Base-by-base conservation (phyloP, 352 stramenopile genomes). In the Globisporangium cederbergense region DNA sequence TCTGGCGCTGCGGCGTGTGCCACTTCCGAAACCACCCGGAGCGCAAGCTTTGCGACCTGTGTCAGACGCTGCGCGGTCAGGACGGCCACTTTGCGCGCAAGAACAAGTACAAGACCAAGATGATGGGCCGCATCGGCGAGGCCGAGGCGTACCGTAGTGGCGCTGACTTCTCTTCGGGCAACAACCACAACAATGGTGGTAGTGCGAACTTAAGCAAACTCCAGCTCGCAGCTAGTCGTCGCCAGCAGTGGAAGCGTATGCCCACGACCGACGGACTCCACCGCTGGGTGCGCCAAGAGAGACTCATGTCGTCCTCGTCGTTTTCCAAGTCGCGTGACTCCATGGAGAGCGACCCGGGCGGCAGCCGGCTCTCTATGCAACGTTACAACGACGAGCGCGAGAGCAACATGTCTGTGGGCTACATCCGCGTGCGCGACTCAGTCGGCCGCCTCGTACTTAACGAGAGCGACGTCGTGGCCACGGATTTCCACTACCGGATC, bases 11-110 rank as follows among this genome's bases (percentile, higher is more conserved):
- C 65, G 77, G 75, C 25, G 85, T 96, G 2, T 97, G 88, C 66
- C 84, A 87, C n/a, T 97, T 97, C 69, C 81, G 89, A 25, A 97
- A 97, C 67, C 78, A 92, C 53, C 85, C 87, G 8, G 80, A 90
- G 42, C 78, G 82, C 42, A 88, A 89, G 59, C 71, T 84, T 53
- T 97, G 90, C 75, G 86, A 93, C 57, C 65, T 96, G 62, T 97
- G 90, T 65, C 87, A 95, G 65, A 96, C 82, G 6, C 43, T 78
- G 34, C 66, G 79, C 6, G 82, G 82, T 45, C 71, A 79, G 0
- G 85, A 92, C 47, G 64, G 74, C 51, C 76, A 86, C 28, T 67
- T 81, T 20, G 69, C 73, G 20, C 52, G 40, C 50, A 73, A 71
- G 46, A 72, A 52, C 30, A 77, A 73, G n/a, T 43, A 74, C 16